These are phyloP conservation scores for Venturia effusa DNA, from an alignment of 2,329 filamentous ascomycete species.

Conservation along the genomic window DNA sequence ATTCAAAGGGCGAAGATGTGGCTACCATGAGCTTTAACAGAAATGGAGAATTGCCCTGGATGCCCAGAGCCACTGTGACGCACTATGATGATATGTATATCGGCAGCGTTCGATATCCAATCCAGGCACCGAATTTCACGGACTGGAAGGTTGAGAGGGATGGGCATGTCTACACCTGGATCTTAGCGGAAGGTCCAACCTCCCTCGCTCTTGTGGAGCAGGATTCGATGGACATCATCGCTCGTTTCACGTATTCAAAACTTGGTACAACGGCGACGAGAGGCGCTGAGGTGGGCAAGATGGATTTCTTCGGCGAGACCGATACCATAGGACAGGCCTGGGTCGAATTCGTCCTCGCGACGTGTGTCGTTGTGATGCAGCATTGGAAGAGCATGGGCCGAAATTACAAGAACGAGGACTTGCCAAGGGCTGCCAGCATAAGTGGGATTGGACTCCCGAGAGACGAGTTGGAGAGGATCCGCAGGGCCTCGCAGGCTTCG, in stretches of 20 bases:
- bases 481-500: not conserved
- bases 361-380: not conserved
- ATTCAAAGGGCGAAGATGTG: not conserved
- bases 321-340: not conserved
- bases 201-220: constrained; percentile 2
- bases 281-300: constrained; percentile 9
- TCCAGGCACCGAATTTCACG: constrained; percentile 5
- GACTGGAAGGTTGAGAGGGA: constrained; percentile 6
- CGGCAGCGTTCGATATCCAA: not conserved
- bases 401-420: constrained; percentile 6
- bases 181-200: not conserved
- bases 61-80: constrained; percentile 7
- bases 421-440: not conserved
- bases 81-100: not conserved
- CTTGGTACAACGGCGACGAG: constrained; percentile 4
- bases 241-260: constrained; percentile 10
- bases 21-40: constrained; percentile 4
- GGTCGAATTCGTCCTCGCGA: constrained; percentile 5
- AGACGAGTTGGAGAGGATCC: not conserved
- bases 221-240: not conserved
- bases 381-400: constrained; percentile 10
- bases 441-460: not conserved
- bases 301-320: constrained; percentile 5
- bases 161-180: not conserved
- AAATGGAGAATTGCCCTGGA: constrained; percentile 7